These are phyloP conservation scores for Podospora bellae-mahoneyi DNA, from an alignment of 495 filamentous ascomycete genomes.

Conservation along the genomic window DNA sequence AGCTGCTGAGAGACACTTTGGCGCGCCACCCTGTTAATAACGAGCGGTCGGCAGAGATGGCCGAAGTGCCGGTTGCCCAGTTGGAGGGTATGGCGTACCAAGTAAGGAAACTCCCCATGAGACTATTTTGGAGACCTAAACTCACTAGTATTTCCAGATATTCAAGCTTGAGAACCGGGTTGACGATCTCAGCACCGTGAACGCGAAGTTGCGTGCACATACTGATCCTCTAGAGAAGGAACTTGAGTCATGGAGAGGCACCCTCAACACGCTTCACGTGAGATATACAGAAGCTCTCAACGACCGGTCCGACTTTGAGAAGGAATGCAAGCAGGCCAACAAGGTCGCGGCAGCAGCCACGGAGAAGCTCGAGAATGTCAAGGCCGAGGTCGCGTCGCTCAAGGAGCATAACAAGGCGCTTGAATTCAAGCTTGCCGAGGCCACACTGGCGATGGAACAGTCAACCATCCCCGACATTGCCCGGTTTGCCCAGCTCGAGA, in stretches of 20 bases:
- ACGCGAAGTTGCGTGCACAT: constrained; percentile 28
- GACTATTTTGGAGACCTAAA: neutral
- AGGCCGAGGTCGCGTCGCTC: constrained; percentile 43
- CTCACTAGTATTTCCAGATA: constrained; percentile 25
- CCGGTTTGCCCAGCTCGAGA: constrained; percentile 46
- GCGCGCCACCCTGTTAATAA: constrained; percentile 4
- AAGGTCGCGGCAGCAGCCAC: constrained; percentile 17
- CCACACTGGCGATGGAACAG: constrained; percentile 45
- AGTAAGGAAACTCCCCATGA: constrained; percentile 20
- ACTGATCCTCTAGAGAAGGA: constrained; percentile 33
- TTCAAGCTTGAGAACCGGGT: constrained; percentile 30
- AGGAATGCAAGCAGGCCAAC: constrained; percentile 30
- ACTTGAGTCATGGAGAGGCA: constrained; percentile 27
- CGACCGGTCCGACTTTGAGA: constrained; percentile 40
- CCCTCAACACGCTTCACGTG: constrained; percentile 27
- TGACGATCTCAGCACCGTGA: constrained; percentile 23
- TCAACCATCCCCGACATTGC: constrained; percentile 49
- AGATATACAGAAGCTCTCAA: constrained; percentile 38
- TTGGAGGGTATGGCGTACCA: constrained; percentile 36
- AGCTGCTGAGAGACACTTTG: constrained; percentile 28
- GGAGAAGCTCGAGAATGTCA: constrained; percentile 38
- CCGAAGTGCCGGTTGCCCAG: constrained; percentile 35
- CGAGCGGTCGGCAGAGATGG: neutral
- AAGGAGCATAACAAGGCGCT: constrained; percentile 50
- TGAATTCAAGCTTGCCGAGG: constrained; percentile 48